phyloP scores from a whole-genome alignment of 2,329 filamentous ascomycete genomes.

The Emergomyces pasteurianus region DNA sequence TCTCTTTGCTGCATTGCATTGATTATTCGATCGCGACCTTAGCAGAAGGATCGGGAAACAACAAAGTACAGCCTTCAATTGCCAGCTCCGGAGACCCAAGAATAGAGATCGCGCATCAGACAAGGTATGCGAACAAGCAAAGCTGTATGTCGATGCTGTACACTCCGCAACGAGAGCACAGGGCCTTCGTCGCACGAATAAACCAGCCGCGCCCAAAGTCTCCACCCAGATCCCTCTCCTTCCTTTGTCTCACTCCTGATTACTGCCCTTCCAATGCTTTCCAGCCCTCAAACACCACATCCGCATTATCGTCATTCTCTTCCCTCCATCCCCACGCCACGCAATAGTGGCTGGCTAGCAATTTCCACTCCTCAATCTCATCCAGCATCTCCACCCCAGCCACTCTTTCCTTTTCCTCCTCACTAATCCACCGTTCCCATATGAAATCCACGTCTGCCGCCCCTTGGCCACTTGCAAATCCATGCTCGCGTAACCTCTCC shows the following conservation, averaged over 20 bases:
- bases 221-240: not conserved
- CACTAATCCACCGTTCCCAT: slow-evolving; percentile 62
- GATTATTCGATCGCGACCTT: too few relatives aligned
- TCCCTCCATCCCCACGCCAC: slow-evolving; percentile 78
- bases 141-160: not conserved
- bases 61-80: not conserved
- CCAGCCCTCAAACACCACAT: slow-evolving; percentile 26
- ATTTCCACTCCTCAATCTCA: slow-evolving; percentile 86
- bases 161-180: not conserved
- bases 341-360: slow-evolving; percentile 80
- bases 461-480: slow-evolving; percentile 48
- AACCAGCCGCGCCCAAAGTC: not conserved
- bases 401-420: slow-evolving; percentile 65
- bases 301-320: slow-evolving; percentile 24
- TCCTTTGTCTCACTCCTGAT: not conserved
- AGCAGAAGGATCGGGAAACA: not conserved
- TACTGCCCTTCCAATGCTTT: slow-evolving; percentile 20
- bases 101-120: not conserved
- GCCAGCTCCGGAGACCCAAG: not conserved
- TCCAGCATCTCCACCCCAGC: slow-evolving; percentile 76
- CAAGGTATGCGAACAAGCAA: not conserved
- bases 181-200: not conserved
- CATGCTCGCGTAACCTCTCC: slow-evolving; percentile 51
- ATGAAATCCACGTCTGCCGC: slow-evolving; percentile 55
- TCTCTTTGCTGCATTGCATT: too few relatives aligned